These are phyloP conservation scores for Alternaria burnsii DNA, from an alignment of 2,329 filamentous ascomycete species.

Conservation along the genomic window DNA sequence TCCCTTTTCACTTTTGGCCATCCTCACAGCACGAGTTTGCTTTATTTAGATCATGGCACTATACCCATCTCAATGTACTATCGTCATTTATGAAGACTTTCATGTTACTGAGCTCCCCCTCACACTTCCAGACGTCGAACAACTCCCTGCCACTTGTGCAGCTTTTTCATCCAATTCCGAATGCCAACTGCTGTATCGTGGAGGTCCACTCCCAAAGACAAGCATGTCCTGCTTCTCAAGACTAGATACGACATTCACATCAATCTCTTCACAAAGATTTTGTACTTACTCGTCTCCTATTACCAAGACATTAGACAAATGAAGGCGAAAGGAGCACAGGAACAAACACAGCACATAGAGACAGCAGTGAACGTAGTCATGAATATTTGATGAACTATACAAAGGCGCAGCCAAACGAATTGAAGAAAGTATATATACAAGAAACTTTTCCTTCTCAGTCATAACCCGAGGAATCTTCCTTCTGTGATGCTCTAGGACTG, in stretches of 20 bases:
- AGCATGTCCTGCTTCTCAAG: background rate
- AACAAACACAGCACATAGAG: background rate
- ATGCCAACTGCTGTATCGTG: background rate
- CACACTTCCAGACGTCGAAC: background rate
- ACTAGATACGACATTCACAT: background rate
- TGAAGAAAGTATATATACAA: slow-evolving; percentile 6
- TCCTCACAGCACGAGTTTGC: slow-evolving; percentile 2
- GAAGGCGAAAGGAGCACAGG: background rate
- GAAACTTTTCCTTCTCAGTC: background rate
- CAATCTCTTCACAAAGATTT: too few species aligned
- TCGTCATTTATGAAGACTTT: background rate
- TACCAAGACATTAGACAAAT: background rate
- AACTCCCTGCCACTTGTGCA: background rate
- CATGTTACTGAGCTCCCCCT: background rate
- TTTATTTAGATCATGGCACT: slow-evolving; percentile 12
- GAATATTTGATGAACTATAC: background rate
- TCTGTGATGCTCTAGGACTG: background rate
- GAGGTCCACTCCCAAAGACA: background rate
- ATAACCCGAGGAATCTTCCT: background rate
- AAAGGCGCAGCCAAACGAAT: slow-evolving; percentile 11
- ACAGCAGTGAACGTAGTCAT: background rate
- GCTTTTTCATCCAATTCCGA: background rate
- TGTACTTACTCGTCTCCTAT: background rate
- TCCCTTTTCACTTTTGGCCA: background rate
- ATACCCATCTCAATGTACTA: slow-evolving; percentile 16